Evolutionary conservation across 2,329 filamentous ascomycete genomes (phyloP).

Genomic region (Colletotrichum coccodes): DNA sequence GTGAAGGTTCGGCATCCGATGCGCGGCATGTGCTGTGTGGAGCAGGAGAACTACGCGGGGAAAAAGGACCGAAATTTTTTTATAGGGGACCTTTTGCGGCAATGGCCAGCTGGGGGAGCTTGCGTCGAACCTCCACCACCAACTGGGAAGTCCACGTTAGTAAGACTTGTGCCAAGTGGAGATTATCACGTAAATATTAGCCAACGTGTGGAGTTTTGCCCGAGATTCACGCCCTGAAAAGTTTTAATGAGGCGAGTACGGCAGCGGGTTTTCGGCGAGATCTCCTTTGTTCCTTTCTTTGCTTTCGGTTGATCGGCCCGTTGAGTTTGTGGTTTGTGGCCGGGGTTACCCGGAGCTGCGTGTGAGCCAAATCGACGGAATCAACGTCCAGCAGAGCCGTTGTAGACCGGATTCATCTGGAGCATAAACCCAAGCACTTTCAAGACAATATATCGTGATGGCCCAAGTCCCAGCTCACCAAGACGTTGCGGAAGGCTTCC

Average conservation of each 20-base stretch:
- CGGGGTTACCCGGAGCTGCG: neutral
- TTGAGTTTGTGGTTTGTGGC: neutral
- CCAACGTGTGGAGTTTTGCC: slow-evolving; percentile 21
- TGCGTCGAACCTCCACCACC: slow-evolving; percentile 7
- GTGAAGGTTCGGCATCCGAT: neutral
- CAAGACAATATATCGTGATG: neutral
- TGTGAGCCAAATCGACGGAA: neutral
- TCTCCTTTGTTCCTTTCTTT: neutral
- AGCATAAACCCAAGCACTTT: neutral
- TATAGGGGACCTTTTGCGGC: neutral
- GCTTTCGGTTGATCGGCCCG: neutral
- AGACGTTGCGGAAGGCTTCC: slow-evolving; percentile 19
- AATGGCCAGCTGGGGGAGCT: neutral
- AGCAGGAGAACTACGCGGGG: slow-evolving; percentile 23
- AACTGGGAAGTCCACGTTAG: slow-evolving; percentile 20
- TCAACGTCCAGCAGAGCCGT: neutral
- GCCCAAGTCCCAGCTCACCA: neutral
- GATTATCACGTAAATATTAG: slow-evolving; percentile 30
- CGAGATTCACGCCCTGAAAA: slow-evolving; percentile 21
- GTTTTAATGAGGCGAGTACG: slow-evolving; percentile 19
- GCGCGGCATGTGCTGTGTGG: slow-evolving; percentile 3
- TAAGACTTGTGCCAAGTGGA: slow-evolving; percentile 20
- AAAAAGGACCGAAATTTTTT: slow-evolving; percentile 18
- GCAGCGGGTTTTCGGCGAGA: neutral
- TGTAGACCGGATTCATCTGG: no score